Percentiles rank a stretch among this genome's conserved stretches.
Evolutionary conservation across 768 basidiomycete genomes (phyloP).

Genomic region (Leucocoprinus leucothites): DNA sequence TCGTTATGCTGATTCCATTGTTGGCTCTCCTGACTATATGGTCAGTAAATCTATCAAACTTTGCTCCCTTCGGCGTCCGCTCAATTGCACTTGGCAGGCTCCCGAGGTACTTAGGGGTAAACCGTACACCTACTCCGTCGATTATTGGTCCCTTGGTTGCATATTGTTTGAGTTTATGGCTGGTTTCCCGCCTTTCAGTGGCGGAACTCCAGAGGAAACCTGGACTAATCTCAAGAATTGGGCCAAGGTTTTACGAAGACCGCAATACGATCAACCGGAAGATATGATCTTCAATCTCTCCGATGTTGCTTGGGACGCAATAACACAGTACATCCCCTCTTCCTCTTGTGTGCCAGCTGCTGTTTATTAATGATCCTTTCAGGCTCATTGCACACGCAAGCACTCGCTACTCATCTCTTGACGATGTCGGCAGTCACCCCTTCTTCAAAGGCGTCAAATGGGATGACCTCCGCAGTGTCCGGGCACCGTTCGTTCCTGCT

Average conservation of each 20-base stretch:
- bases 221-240: constrained; percentile 99
- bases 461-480: constrained; percentile 70
- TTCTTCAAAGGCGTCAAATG: constrained; percentile 82
- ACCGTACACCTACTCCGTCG: constrained; percentile 93
- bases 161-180: constrained; percentile 97
- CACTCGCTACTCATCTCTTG: constrained; percentile 70
- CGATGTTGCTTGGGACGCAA: constrained; percentile 92
- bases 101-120: constrained; percentile 92
- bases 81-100: constrained; percentile 35
- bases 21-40: constrained; percentile 99
- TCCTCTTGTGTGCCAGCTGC: background rate
- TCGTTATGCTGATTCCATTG: constrained; percentile 94
- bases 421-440: constrained; percentile 70
- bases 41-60: too few species aligned
- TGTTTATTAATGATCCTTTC: constrained; percentile 4
- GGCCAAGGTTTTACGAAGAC: constrained; percentile 87
- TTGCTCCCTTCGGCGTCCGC: too few species aligned
- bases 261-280: constrained; percentile 93
- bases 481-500: constrained; percentile 91
- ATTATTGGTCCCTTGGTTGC: constrained; percentile 98
- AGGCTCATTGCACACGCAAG: constrained; percentile 89
- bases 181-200: constrained; percentile 98
- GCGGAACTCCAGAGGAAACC: constrained; percentile 92
- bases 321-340: constrained; percentile 60
- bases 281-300: constrained; percentile 95